Base-by-base conservation (phyloP, 169 alveolate species). In the Theileria orientalis region DNA sequence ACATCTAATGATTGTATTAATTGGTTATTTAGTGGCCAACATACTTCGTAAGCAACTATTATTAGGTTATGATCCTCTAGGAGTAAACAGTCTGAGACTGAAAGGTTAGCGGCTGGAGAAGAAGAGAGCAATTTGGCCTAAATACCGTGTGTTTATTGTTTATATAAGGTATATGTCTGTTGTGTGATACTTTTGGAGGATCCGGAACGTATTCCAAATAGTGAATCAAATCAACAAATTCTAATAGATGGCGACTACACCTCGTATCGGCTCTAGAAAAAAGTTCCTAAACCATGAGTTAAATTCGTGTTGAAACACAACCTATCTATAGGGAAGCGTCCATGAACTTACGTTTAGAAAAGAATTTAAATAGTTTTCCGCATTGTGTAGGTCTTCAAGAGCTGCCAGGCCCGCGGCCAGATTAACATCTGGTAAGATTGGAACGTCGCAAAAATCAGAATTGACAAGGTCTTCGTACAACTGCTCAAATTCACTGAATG, bases 201-300 rank as follows among this genome's bases (percentile, higher is more conserved):
- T 46, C 37, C 27, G 89, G 85, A 27, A 54, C 57, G 5, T 35
- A 32, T 9, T 51, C 64, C 49, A 82, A 67, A 51, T 66, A 83
- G 41, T 74, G 77, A 6, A 73, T 62, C 29, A 82, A 47, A 19
- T 74, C 89, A 19, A 76, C 76, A 21, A 82, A 82, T 16, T 37
- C 60, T 44, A 82, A 51, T 11, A 74, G 67, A 69, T 73, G 75
- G 29, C 7, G 52, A 57, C 76, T 60, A 3, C 72, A 35, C 16
- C 84, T 52, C 14, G 80, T 74, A 57, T 82, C 89, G 13, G 85
- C 85, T 16, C 89, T 74, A 19, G 69, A 56, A 32, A 82, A 74
- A 0, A 82, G 54, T 46, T 82, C 89, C 89, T 82, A 47, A 60
- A 0, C 11, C 32, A 0, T n/a, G 21, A 49, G 9, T 16, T 44